Evolutionary conservation across 2,329 filamentous ascomycete genomes (phyloP), one percentile per base, ranked within the genome.

Genomic region (Akanthomyces uredinophilus): DNA sequence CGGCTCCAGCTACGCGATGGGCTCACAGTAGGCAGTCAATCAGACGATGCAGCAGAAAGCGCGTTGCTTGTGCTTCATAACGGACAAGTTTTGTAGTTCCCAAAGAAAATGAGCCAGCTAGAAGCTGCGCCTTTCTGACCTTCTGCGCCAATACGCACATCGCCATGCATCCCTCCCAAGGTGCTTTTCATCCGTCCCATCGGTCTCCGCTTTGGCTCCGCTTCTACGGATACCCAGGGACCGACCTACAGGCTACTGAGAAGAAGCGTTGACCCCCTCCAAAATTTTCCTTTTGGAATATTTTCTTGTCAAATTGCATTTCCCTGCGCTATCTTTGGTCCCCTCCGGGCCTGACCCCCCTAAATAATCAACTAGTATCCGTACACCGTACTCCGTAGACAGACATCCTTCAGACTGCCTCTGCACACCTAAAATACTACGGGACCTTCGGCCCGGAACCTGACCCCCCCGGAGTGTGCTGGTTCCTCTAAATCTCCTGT

Each of bases 141-240:
- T 5, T 29, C 32, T 22, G 39, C 53, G 20, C 50, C 32, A 39
- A 32, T 39, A 16, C 22, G 39, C 41, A 16, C 39, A 56, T 56
- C 41, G 5, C 24, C 53, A 44, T 58, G 5, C 24, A 44, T 39
- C 14, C n/a, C 35, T 39, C 14, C n/a, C 35, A 22, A n/a, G 29
- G 54, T 43, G 27, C 43, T 57, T 57, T 24, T 29, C 54, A n/a
- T 47, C n/a, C 32, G 24, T 37, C 27, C 43, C 35, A 47, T 57
- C 43, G 35, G 54, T 57, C 54, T 57, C 54, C 54, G 54, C 53
- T 46, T 24, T 13, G 20, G 22, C 52, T 54, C 52, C 52, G 22
- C n/a, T n/a, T n/a, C n/a, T n/a, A n/a, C n/a, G n/a, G n/a, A n/a
- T n/a, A n/a, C n/a, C n/a, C n/a, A n/a, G n/a, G n/a, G n/a, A n/a